Evolutionary conservation across 345 rosid genomes (phyloP), one percentile per base, ranked within the genome.

Genomic region (Turritis glabra): DNA sequence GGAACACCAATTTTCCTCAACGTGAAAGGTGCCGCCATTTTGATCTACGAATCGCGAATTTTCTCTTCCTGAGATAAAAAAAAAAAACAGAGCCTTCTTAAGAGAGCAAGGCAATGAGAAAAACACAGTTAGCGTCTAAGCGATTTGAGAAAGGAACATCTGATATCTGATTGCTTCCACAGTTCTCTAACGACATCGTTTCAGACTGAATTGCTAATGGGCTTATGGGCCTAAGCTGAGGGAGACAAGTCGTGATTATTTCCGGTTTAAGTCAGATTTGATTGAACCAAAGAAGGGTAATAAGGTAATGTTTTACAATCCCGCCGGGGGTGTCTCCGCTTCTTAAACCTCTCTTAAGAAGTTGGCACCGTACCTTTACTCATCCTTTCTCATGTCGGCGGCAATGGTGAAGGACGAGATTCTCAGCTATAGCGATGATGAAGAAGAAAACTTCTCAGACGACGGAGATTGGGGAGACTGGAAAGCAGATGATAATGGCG

Each of bases 1-100:
- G 92, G 82, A 26, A 95, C 99, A 81, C 89, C 91, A 74, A 87
- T 72, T 67, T 75, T 60, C 79, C 89, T 82, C 80, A 85, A 69
- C n/a, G 86, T 74, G 69, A 89, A 90, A 58, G 97, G 71, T 87
- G 81, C 77, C 46, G 81, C 77, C 81, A 78, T 78, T 57, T 54
- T 59, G 63, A 46, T 76, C 71, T 62, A 54, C 35, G 33, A 70
- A n/a, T 54, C 29, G 71, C 47, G 4, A 44, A 18, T 32, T 37
- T 55, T 44, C n/a, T 33, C 51, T 62, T 21, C 65, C 57, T 54
- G 25, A n/a, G 57, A 8, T 59, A 1, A 27, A 40, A 41, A n/a
- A n/a, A n/a, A n/a, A n/a, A n/a, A n/a, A n/a, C n/a, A 37, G 41
- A 64, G 63, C 35, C 48, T 32, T 5, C 48, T 32, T 5, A 32